Conservation (phyloP, 768 basidiomycete species). For the Boletus sensibilis region DNA sequence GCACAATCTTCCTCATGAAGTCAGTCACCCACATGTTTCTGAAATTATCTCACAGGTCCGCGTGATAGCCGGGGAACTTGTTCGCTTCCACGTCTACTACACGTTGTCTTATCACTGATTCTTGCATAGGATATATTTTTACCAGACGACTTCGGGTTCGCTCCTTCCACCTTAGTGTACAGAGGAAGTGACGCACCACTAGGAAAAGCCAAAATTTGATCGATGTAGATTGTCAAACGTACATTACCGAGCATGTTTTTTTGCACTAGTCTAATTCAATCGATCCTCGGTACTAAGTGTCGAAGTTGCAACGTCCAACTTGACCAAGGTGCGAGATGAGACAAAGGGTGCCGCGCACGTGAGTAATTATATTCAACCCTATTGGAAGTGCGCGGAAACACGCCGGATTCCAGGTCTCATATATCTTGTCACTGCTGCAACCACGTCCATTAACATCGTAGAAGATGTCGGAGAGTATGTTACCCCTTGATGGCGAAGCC, state of each 20-base stretch:
- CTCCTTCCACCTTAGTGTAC: slow-evolving; percentile 79
- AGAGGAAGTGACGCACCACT: slow-evolving; percentile 65
- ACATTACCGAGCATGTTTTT: slow-evolving; percentile 11
- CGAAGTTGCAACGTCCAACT: background rate
- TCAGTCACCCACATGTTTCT: slow-evolving; percentile 3
- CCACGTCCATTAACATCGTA: background rate
- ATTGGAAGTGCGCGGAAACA: background rate
- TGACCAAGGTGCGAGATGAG: background rate
- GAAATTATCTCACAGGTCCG: slow-evolving; percentile 53
- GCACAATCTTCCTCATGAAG: background rate
- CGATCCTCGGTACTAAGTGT: background rate
- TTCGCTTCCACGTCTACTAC: slow-evolving; percentile 36
- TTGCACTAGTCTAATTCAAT: background rate
- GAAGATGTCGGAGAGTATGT: slow-evolving; percentile 44
- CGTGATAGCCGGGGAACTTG: slow-evolving; percentile 80
- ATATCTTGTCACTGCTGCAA: background rate
- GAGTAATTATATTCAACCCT: slow-evolving; percentile 5
- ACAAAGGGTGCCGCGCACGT: slow-evolving; percentile 15
- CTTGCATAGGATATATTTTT: slow-evolving; percentile 57
- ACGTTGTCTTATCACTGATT: slow-evolving; percentile 8
- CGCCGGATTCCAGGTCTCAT: background rate
- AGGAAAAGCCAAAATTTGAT: slow-evolving; percentile 63
- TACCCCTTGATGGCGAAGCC: slow-evolving; percentile 66
- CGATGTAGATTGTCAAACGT: slow-evolving; percentile 1
- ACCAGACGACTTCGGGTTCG: slow-evolving; percentile 79